Evolutionary conservation across 768 basidiomycete species (phyloP).

Genomic region (Phaffia tasmanica): DNA sequence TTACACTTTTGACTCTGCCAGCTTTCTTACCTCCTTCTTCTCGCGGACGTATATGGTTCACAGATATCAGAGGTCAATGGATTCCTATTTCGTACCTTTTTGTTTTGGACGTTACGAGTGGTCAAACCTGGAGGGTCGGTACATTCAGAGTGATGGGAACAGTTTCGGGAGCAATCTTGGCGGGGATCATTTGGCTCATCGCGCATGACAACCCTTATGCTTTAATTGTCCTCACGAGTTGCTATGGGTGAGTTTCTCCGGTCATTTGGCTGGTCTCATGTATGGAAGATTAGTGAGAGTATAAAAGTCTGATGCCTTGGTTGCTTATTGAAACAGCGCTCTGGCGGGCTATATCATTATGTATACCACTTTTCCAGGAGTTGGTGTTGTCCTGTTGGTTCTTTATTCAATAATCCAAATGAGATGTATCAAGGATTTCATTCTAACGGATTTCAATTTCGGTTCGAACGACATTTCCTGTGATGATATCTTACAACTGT

Average conservation of each 20-base stretch:
- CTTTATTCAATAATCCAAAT: too few species aligned
- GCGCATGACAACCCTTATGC: slow-evolving; percentile 34
- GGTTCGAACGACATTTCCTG: slow-evolving; percentile 29
- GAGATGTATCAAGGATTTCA: slow-evolving; percentile 9
- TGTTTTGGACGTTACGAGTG: slow-evolving; percentile 35
- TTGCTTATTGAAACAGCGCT: slow-evolving; percentile 22
- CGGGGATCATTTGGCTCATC: slow-evolving; percentile 33
- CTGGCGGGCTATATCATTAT: slow-evolving; percentile 36
- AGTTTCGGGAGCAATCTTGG: slow-evolving; percentile 34
- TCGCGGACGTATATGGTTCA: slow-evolving; percentile 32
- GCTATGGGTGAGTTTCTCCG: slow-evolving; percentile 13
- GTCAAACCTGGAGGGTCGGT: slow-evolving; percentile 35
- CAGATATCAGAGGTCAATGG: slow-evolving; percentile 33
- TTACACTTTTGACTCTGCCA: slow-evolving; percentile 35
- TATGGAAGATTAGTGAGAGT: too few species aligned
- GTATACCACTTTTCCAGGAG: slow-evolving; percentile 26
- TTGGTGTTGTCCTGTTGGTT: slow-evolving; percentile 26
- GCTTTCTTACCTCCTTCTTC: slow-evolving; percentile 31
- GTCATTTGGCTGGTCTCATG: too few species aligned
- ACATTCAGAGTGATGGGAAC: slow-evolving; percentile 36
- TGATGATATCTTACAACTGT: slow-evolving; percentile 22
- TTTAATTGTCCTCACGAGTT: slow-evolving; percentile 32
- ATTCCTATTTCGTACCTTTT: slow-evolving; percentile 25
- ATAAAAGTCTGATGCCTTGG: not conserved
- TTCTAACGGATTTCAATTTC: not conserved